Percentiles rank a stretch among this genome's conserved stretches.
Conservation (phyloP, 306 rosid species). For the Urtica urens region DNA sequence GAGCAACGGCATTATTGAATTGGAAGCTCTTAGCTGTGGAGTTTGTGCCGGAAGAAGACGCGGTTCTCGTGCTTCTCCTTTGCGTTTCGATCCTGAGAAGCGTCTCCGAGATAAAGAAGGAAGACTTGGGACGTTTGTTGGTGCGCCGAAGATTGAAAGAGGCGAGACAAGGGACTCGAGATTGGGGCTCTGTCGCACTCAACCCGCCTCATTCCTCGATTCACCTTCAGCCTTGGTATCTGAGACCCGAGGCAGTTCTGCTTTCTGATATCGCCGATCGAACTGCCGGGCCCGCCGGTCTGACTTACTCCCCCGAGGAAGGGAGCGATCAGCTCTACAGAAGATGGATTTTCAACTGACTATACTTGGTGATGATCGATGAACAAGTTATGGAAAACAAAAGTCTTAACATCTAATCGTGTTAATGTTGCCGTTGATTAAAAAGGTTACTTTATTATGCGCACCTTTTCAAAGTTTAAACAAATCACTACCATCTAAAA, state of each 20-base stretch:
- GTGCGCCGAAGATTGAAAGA: constrained; percentile 70
- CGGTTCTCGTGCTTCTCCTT: constrained; percentile 55
- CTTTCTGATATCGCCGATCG: constrained; percentile 28
- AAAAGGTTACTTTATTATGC: no score
- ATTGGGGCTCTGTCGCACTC: constrained; percentile 74
- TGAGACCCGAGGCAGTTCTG: constrained; percentile 44
- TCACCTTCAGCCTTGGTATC: constrained; percentile 71
- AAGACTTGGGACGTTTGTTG: constrained; percentile 61
- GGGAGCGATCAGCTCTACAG: constrained; percentile 74
- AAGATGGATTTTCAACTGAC: constrained; percentile 43
- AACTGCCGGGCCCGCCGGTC: constrained; percentile 31
- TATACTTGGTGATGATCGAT: no score
- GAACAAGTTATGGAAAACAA: no score
- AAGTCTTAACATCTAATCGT: no score
- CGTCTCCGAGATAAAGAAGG: constrained; percentile 60
- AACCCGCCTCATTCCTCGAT: constrained; percentile 53
- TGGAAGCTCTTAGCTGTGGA: constrained; percentile 72
- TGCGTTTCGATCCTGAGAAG: constrained; percentile 67
- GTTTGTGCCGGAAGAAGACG: constrained; percentile 74
- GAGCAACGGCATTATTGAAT: constrained; percentile 74
- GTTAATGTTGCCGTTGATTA: no score
- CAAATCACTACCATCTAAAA: no score
- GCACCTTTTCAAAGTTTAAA: no score
- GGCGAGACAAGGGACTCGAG: constrained; percentile 46
- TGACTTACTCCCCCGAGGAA: constrained; percentile 50